Evolutionary conservation across 331 rosid genomes (phyloP), one percentile per base, ranked within the genome.

Genomic region (Cydonia oblonga): DNA sequence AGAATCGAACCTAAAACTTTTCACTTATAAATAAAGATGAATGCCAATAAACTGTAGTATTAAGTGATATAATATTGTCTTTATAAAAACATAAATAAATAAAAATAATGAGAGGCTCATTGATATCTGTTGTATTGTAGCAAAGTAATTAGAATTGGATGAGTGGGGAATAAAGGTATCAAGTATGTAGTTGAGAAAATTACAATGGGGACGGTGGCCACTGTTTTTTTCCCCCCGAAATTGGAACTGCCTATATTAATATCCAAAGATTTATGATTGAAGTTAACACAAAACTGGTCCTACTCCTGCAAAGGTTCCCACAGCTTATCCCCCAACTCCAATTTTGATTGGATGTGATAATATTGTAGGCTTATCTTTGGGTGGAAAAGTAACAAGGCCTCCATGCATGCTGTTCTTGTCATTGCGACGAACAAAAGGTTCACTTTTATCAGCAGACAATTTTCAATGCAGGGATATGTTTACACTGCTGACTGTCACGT

Each of bases 401-500:
- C 14, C 24, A 46, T 49, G 40, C 24, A n/a, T 29, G 56, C 19
- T 62, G 61, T 32, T 49, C 30, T 24, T 32, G 32, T 76, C 80
- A 57, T 20, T 19, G 22, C 24, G 22, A 60, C n/a, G 69, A 75
- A 24, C 14, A 15, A 25, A 61, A 6, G 19, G 59, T 14, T 28
- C 46, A 38, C 33, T 68, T 68, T 23, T 68, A 6, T 33, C 70
- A 6, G 2, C 16, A 14, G 23, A 49, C 54, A 42, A 52, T 15
- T 66, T 52, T 57, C 30, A 23, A 10, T 16, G 18, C 14, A 15
- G 10, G 10, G 19, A 30, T 60, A 65, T 59, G 63, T 44, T 29
- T 68, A 1, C 40, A 69, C 40, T 28, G 22, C 22, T 59, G n/a
- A 58, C 25, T 70, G 59, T 69, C 80, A 46, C 28, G 58, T 69